Percentiles rank a stretch among this genome's conserved stretches.
These are phyloP conservation scores for Clohesyomyces aquaticus DNA, from an alignment of 495 filamentous ascomycete species.

Conservation along the genomic window DNA sequence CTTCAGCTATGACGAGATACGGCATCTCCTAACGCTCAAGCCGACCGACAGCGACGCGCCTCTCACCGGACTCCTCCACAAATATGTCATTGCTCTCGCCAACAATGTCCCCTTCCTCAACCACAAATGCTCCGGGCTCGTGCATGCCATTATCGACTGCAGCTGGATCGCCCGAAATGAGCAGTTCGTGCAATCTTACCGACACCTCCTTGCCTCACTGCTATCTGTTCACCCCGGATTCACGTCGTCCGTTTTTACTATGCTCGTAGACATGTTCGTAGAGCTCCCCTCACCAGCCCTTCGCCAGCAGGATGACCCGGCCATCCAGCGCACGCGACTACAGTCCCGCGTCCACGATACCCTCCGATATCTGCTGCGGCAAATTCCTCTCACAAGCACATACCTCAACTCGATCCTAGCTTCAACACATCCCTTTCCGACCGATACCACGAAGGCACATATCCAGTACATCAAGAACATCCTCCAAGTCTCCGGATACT, in stretches of 20 bases:
- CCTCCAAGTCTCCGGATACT: constrained; percentile 70
- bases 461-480: constrained; percentile 79
- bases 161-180: constrained; percentile 86
- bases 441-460: constrained; percentile 71
- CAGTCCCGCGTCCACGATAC: constrained; percentile 73
- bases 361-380: constrained; percentile 72
- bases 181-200: constrained; percentile 75
- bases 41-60: constrained; percentile 53
- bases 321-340: constrained; percentile 61
- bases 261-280: constrained; percentile 77
- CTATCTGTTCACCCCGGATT: constrained; percentile 76
- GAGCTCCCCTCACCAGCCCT: constrained; percentile 57
- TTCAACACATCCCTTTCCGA: constrained; percentile 72
- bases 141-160: constrained; percentile 71
- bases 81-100: constrained; percentile 79
- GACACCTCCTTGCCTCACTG: constrained; percentile 78
- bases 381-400: constrained; percentile 77
- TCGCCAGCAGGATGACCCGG: constrained; percentile 61
- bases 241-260: constrained; percentile 66
- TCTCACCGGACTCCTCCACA: constrained; percentile 62
- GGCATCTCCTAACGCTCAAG: constrained; percentile 64
- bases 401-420: constrained; percentile 67
- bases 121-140: constrained; percentile 72
- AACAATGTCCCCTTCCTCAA: constrained; percentile 70
- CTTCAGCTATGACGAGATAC: constrained; percentile 72